These are phyloP conservation scores for Dryas drummondii DNA, from an alignment of 306 rosid species.

Conservation along the genomic window DNA sequence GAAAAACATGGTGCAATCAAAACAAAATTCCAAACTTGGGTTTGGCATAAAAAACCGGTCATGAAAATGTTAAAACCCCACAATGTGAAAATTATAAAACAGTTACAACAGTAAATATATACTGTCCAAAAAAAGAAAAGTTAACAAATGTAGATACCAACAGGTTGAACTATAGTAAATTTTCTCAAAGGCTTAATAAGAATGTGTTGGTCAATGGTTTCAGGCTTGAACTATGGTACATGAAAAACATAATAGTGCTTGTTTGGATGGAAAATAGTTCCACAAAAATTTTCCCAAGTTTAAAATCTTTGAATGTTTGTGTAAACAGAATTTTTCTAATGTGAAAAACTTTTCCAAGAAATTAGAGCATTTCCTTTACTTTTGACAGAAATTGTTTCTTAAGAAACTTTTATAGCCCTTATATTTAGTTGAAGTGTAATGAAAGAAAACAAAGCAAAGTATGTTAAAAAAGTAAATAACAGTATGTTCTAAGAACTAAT, in stretches of 20 bases:
- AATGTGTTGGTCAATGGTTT: not conserved
- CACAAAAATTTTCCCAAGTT: not conserved
- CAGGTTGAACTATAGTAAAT: not conserved
- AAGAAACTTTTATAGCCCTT: too few relatives aligned
- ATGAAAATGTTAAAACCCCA: not conserved
- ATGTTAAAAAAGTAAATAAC: not conserved
- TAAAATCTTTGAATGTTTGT: not conserved
- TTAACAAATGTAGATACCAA: too few relatives aligned
- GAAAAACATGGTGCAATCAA: constrained; percentile 1
- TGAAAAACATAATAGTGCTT: not conserved
- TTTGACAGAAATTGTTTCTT: not conserved
- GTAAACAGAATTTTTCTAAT: not conserved
- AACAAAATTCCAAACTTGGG: not conserved
- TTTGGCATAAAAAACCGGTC: not conserved
- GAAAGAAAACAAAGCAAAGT: not conserved
- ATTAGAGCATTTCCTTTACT: not conserved
- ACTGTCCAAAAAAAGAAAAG: too few relatives aligned
- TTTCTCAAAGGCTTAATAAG: not conserved
- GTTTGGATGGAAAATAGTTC: not conserved
- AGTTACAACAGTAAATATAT: not conserved
- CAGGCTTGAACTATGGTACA: too few relatives aligned
- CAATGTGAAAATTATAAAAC: not conserved
- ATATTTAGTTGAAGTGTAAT: not conserved
- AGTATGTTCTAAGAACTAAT: not conserved
- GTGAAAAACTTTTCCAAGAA: not conserved